A percentile compares a stretch with the other conserved stretches of the same genome.
Conservation (phyloP, 73 alveolate genomes). For the Blepharisma stoltei region DNA sequence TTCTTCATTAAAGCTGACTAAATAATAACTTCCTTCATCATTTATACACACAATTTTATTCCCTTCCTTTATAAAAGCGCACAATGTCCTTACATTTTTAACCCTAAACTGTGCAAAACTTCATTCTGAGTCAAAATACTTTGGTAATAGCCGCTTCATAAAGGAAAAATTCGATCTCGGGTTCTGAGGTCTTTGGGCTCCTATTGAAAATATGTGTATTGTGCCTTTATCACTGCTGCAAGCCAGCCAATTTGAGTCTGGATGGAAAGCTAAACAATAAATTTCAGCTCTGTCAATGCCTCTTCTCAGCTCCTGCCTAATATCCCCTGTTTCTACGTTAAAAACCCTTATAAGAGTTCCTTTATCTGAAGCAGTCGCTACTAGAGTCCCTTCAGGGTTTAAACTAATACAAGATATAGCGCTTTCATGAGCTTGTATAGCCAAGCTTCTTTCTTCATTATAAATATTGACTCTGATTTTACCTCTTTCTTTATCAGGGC, state of each 20-base stretch:
- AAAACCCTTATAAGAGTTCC: slow-evolving; percentile 86
- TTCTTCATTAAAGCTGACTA: not conserved
- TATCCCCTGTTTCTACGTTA: slow-evolving; percentile 58
- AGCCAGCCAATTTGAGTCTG: slow-evolving; percentile 55
- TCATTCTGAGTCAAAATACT: slow-evolving; percentile 28
- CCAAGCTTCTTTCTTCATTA: slow-evolving; percentile 46
- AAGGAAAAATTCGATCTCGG: not conserved
- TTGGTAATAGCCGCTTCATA: slow-evolving; percentile 22
- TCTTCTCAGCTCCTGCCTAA: slow-evolving; percentile 87
- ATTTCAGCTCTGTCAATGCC: slow-evolving; percentile 94
- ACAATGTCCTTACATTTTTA: slow-evolving; percentile 15
- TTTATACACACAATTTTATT: not conserved
- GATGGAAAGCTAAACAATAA: slow-evolving; percentile 83
- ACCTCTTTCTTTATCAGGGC: slow-evolving; percentile 85
- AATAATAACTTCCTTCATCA: slow-evolving; percentile 20
- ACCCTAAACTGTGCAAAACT: slow-evolving; percentile 32
- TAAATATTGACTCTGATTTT: slow-evolving; percentile 69
- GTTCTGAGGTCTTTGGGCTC: not conserved
- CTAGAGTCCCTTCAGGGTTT: slow-evolving; percentile 74
- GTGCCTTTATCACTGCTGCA: slow-evolving; percentile 92
- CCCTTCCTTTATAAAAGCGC: slow-evolving; percentile 4
- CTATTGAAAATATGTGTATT: slow-evolving; percentile 77
- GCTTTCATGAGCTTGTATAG: slow-evolving; percentile 55
- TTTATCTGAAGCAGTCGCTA: slow-evolving; percentile 89
- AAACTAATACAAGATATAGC: slow-evolving; percentile 70